These are phyloP conservation scores for Nannizzia gypsea DNA, from an alignment of 2,329 filamentous ascomycete genomes.

Conservation along the genomic window DNA sequence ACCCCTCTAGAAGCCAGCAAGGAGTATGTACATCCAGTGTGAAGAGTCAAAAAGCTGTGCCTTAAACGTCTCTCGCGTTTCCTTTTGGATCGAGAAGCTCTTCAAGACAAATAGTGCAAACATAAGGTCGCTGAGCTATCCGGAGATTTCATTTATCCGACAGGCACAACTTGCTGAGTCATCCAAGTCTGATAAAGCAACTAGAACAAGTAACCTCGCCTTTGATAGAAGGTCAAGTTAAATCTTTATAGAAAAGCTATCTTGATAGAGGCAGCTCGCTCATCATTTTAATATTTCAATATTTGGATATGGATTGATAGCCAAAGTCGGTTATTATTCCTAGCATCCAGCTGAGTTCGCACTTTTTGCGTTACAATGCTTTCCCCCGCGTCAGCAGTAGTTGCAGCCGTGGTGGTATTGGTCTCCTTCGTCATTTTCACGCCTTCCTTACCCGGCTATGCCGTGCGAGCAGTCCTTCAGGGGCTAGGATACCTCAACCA, in stretches of 20 bases:
- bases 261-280: background rate
- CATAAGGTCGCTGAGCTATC: too few species aligned
- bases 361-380: slow-evolving; percentile 9
- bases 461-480: slow-evolving; percentile 28
- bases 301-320: background rate
- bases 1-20: background rate
- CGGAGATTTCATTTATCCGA: background rate
- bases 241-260: background rate
- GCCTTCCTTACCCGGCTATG: slow-evolving; percentile 24
- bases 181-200: background rate
- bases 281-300: background rate
- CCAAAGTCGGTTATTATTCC: background rate
- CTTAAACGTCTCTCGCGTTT: background rate
- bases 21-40: background rate
- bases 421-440: slow-evolving; percentile 25
- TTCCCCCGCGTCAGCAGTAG: slow-evolving; percentile 22
- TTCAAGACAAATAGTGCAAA: background rate
- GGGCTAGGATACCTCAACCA: slow-evolving; percentile 49
- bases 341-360: background rate
- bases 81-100: background rate
- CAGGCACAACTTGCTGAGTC: background rate
- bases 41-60: background rate
- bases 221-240: too few species aligned
- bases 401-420: slow-evolving; percentile 25
- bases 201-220: too few species aligned